Evolutionary conservation across 2,329 filamentous ascomycete genomes (phyloP), one percentile per base, ranked within the genome.

Genomic region (Paracamarosporium sp.): DNA sequence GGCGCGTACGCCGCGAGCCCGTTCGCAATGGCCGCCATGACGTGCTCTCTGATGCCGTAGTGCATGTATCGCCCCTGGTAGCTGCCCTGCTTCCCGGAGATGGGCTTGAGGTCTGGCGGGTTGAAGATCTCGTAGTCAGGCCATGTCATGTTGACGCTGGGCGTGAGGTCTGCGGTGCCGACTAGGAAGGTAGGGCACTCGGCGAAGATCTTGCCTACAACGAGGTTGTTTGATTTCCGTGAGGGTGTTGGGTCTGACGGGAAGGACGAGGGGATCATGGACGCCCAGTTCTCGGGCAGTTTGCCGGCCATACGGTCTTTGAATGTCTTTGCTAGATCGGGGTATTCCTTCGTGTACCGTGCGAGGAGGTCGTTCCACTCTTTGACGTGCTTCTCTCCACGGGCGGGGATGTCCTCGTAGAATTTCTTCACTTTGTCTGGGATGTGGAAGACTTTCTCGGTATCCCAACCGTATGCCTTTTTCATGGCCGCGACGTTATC

Each of bases 111-210:
- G n/a, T 59, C 56, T 1, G 73, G 71, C 73, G 56, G 80, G 73
- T 63, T 85, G 81, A 69, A 85, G 82, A 56, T 83, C 78, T 41
- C 72, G 60, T 82, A 81, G 44, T 75, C 76, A 5, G 74, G 70
- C 79, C 82, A 86, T 17, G 78, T 80, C 79, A 87, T 83, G 63
- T 72, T 73, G 13, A 68, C 60, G 0, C 62, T 62, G 82, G 88
- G 80, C 83, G 70, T 89, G 74, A 66, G 76, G 75, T 87, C 89
- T 35, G 60, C 52, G 7, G 58, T 66, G 83, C 91, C 80, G 85
- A 96, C 92, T 80, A 95, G 89, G 90, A 98, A 98, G 70, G 83
- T 83, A 86, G 97, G 97, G 70, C 97, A 80, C 79, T 97, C 92
- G 73, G 97, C 90, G 61, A 84, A 81, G 1, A 86, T 67, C 0